phyloP scores from a whole-genome alignment of 1,139 yeast species.

The Groenewaldozyma sp. region DNA sequence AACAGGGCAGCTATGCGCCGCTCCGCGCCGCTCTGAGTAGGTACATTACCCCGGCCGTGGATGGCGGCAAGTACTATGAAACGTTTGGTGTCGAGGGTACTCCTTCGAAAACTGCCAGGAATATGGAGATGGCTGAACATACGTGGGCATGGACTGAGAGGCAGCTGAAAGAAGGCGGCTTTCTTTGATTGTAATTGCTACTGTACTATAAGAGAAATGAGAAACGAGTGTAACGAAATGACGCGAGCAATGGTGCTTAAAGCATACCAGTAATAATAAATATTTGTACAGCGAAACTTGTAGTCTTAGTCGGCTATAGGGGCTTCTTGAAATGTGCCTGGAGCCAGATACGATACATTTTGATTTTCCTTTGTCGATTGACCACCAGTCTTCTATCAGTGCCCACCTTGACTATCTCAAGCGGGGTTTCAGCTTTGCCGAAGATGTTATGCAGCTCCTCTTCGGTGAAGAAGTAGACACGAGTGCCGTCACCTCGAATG shows the following conservation, averaged over 20 bases:
- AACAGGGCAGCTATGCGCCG: conserved; percentile 63
- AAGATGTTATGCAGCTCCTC: conserved; percentile 77
- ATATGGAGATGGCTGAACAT: conserved; percentile 53
- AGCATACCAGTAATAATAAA: not conserved
- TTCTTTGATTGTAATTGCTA: no score
- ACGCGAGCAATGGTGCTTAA: not conserved
- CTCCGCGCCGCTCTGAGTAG: conserved; percentile 56
- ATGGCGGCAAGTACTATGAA: conserved; percentile 61
- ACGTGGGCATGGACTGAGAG: conserved; percentile 82
- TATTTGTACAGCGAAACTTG: no score
- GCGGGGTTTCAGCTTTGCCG: conserved; percentile 48
- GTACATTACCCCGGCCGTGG: conserved; percentile 40
- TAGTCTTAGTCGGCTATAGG: no score
- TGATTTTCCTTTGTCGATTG: conserved; percentile 80
- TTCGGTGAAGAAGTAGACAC: conserved; percentile 94
- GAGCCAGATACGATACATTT: conserved; percentile 96
- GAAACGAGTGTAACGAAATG: not conserved
- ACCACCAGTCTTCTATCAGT: conserved; percentile 87
- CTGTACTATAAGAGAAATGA: conserved; percentile 5
- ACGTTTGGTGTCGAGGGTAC: conserved; percentile 47
- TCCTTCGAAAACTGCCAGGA: conserved; percentile 52
- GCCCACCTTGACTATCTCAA: conserved; percentile 65
- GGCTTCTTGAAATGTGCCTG: conserved; percentile 65
- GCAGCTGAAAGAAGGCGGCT: conserved; percentile 45
- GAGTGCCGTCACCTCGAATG: conserved; percentile 95